phyloP scores from a whole-genome alignment of 106 monocot species.

The Acorus calamus region DNA sequence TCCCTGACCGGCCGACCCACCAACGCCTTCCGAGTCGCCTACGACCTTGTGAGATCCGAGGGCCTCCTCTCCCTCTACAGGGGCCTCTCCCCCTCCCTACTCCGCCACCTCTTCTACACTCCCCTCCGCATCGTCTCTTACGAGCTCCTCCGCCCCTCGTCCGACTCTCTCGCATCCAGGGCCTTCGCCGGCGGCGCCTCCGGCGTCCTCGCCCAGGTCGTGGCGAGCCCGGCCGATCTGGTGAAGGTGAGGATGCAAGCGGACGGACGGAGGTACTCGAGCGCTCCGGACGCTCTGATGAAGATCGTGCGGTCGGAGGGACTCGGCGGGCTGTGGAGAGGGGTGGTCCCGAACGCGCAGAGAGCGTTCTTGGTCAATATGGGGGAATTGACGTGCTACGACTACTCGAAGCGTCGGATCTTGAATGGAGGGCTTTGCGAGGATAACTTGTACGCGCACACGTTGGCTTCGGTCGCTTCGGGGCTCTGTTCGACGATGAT shows the following conservation, averaged over 20 bases:
- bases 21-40: conserved; percentile 14
- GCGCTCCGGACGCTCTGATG: conserved; percentile 45
- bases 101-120: conserved; percentile 83
- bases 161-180: conserved; percentile 31
- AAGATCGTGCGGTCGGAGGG: conserved; percentile 61
- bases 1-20: background rate
- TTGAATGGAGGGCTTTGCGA: conserved; percentile 35
- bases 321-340: conserved; percentile 65
- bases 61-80: conserved; percentile 42
- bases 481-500: conserved; percentile 68
- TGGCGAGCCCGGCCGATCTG: conserved; percentile 83
- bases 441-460: conserved; percentile 63
- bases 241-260: conserved; percentile 96
- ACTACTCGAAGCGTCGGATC: conserved; percentile 69
- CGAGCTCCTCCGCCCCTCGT: conserved; percentile 41
- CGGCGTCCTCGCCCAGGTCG: conserved; percentile 65
- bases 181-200: conserved; percentile 65
- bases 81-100: conserved; percentile 63
- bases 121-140: conserved; percentile 74
- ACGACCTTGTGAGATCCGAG: conserved; percentile 25
- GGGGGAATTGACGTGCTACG: conserved; percentile 91
- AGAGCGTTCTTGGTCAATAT: conserved; percentile 93
- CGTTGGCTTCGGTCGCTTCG: conserved; percentile 69
- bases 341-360: conserved; percentile 69
- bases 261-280: conserved; percentile 50